Conservation (phyloP, 108 stramenopile genomes). For the Fistulifera pelliculosa region DNA sequence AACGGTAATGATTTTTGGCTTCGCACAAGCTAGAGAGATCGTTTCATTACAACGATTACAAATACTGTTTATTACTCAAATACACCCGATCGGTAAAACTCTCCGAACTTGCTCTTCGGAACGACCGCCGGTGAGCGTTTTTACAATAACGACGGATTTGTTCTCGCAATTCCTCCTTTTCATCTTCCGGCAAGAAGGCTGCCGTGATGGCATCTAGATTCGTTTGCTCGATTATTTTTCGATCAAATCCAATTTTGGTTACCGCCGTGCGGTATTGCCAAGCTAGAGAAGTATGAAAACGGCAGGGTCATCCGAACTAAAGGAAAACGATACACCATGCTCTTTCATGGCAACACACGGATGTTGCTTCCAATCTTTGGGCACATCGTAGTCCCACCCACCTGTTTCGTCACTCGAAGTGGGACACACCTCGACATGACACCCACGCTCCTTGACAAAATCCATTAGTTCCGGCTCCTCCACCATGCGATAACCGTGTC, state of each 20-base stretch:
- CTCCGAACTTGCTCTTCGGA: conserved; percentile 6
- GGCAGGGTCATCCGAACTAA: conserved; percentile 68
- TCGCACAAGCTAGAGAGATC: no score
- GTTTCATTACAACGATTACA: not conserved
- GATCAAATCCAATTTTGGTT: conserved; percentile 39
- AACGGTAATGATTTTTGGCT: no score
- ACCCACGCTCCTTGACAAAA: conserved; percentile 18
- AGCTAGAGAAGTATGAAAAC: conserved; percentile 52
- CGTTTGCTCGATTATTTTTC: conserved; percentile 16
- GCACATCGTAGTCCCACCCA: conserved; percentile 20
- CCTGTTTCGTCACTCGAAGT: conserved; percentile 44
- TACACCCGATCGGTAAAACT: conserved; percentile 10
- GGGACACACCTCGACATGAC: conserved; percentile 67
- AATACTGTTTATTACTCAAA: not conserved
- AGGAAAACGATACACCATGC: conserved; percentile 24
- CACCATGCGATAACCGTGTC: conserved; percentile 50
- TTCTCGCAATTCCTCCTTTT: conserved; percentile 2
- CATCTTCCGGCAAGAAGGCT: conserved; percentile 27
- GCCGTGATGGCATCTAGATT: conserved; percentile 37
- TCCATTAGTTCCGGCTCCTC: conserved; percentile 28
- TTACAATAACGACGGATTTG: not conserved
- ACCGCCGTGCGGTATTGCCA: conserved; percentile 51
- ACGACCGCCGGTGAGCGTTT: not conserved
- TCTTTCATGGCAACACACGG: conserved; percentile 31
- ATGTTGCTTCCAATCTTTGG: conserved; percentile 49